Percentiles rank a stretch among this genome's conserved stretches.
Evolutionary conservation across 1,139 yeast genomes (phyloP).

Genomic region (Pichia norvegensis): DNA sequence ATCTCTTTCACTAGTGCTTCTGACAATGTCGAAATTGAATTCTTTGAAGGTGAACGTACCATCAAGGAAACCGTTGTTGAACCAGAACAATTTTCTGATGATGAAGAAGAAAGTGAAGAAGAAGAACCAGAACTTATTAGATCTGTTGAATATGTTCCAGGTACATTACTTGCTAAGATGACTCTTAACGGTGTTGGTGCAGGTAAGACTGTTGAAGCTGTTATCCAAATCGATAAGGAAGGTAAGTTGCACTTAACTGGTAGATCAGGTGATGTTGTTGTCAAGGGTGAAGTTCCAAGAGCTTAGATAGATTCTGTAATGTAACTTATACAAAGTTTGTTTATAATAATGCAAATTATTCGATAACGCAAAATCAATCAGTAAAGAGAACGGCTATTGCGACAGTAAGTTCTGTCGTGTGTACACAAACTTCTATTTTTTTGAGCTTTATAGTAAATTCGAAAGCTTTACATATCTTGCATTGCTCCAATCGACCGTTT

Average conservation of each 20-base stretch:
- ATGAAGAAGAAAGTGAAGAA: constrained; percentile 39
- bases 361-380: no score
- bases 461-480: no score
- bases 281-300: constrained; percentile 39
- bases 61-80: constrained; percentile 72
- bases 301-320: constrained; percentile 11
- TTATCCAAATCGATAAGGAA: constrained; percentile 76
- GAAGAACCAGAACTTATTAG: constrained; percentile 42
- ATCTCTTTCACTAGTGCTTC: constrained; percentile 58
- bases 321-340: background rate
- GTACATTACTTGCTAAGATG: constrained; percentile 70
- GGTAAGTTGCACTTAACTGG: constrained; percentile 78
- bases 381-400: no score
- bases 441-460: no score
- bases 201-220: constrained; percentile 65
- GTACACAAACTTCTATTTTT: no score
- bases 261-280: constrained; percentile 58
- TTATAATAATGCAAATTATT: background rate
- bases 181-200: constrained; percentile 67
- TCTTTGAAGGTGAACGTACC: constrained; percentile 79
- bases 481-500: no score
- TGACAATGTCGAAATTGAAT: constrained; percentile 57
- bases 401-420: no score
- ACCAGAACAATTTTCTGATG: constrained; percentile 43
- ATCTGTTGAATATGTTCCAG: constrained; percentile 65